Conservation (phyloP, 768 basidiomycete genomes). For the Chlorophyllum brunneum region DNA sequence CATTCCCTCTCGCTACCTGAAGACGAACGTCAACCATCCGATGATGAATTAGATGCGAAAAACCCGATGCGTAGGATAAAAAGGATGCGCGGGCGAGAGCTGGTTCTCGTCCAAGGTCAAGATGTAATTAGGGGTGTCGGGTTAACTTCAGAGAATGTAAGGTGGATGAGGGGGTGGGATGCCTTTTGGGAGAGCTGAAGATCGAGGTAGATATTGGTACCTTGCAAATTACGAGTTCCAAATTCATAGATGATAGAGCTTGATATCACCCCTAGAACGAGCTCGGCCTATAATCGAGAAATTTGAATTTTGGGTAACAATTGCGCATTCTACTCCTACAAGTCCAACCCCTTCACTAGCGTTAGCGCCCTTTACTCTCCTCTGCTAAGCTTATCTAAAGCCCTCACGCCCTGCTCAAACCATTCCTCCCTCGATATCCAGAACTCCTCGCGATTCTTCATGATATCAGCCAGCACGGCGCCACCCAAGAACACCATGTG, state of each 20-base stretch:
- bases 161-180: constrained; percentile 40
- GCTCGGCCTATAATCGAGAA: background rate
- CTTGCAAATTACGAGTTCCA: background rate
- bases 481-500: constrained; percentile 99
- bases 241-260: background rate
- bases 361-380: constrained; percentile 37
- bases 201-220: background rate
- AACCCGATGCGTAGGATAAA: constrained; percentile 63
- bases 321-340: constrained; percentile 4
- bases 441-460: constrained; percentile 92
- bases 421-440: constrained; percentile 95
- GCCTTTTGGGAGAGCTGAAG: constrained; percentile 36
- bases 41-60: constrained; percentile 69
- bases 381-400: constrained; percentile 85
- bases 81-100: constrained; percentile 82
- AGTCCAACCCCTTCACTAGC: background rate
- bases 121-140: constrained; percentile 53
- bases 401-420: constrained; percentile 82
- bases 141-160: constrained; percentile 23
- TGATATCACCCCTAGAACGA: background rate
- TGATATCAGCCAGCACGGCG: constrained; percentile 97
- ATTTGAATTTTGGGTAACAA: background rate
- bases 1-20: constrained; percentile 54
- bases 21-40: constrained; percentile 57
- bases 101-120: constrained; percentile 79